Conservation (phyloP, 2,329 filamentous ascomycete species). For the Iodosphaeria phyllophila region DNA sequence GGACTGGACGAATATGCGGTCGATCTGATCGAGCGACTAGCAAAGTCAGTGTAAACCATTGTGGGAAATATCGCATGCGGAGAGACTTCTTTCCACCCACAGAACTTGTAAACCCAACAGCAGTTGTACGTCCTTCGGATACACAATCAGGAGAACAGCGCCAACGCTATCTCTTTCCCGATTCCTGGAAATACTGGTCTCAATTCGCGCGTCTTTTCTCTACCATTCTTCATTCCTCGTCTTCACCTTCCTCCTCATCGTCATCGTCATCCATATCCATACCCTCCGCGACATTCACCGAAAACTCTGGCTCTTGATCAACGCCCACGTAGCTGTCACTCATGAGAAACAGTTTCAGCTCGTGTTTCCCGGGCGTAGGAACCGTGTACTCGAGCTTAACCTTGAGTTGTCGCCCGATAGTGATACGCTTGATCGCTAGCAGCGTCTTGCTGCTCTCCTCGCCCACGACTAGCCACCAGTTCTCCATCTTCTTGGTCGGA, state of each 20-base stretch:
- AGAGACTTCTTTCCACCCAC: too few relatives aligned
- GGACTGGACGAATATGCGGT: too few relatives aligned
- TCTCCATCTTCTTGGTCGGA: slow-evolving; percentile 80
- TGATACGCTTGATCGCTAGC: slow-evolving; percentile 86
- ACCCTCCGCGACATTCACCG: slow-evolving; percentile 68
- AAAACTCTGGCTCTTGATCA: slow-evolving; percentile 86
- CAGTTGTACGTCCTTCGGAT: too few relatives aligned
- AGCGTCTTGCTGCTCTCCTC: slow-evolving; percentile 79
- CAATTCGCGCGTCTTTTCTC: not conserved
- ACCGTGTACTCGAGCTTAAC: slow-evolving; percentile 77
- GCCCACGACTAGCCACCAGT: slow-evolving; percentile 95
- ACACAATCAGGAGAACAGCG: too few relatives aligned
- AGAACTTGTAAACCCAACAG: too few relatives aligned
- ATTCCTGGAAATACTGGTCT: too few relatives aligned
- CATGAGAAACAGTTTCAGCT: slow-evolving; percentile 86
- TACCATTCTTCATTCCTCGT: slow-evolving; percentile 9
- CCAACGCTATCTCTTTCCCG: too few relatives aligned
- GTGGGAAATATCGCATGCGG: too few relatives aligned
- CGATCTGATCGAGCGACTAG: too few relatives aligned
- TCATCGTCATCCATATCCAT: slow-evolving; percentile 91
- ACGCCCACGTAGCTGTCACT: slow-evolving; percentile 94
- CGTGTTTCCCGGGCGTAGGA: slow-evolving; percentile 64
- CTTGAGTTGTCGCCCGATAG: slow-evolving; percentile 60
- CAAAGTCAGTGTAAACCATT: too few relatives aligned
- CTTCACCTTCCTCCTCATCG: slow-evolving; percentile 49